Base-by-base conservation (phyloP, 2,329 filamentous ascomycete genomes). In the Beauveria bassiana region DNA sequence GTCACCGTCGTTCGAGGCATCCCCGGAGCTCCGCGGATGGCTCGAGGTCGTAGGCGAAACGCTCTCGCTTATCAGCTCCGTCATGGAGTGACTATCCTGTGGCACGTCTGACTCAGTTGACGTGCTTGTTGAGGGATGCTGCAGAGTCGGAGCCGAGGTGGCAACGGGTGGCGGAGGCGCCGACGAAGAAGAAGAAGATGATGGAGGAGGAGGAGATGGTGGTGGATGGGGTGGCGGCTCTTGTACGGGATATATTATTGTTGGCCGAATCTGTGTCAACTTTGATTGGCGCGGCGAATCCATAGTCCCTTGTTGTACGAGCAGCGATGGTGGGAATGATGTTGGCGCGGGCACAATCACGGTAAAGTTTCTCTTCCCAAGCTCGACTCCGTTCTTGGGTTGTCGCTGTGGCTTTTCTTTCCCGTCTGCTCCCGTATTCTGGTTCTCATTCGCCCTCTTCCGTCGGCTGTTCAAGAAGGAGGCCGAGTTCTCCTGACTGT, bases 301-400 rank as follows among this genome's bases (percentile, higher is more conserved):
- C 3, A 34, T 2, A 5, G 46, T 47, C 3, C 28, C 52, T 52
- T 56, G 24, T 26, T 51, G 59, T 10, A 20, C 34, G 3, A 61
- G 59, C 9, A 61, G 26, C n/a, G 52, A 45, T 3, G 67, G 62
- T 4, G 70, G 68, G 46, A 72, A 72, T 1, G 69, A 68, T n/a
- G 71, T 70, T 18, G 72, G 72, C 47, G 72, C 70, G 38, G 71
- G 66, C 40, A 70, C 64, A 22, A 74, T 68, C 31, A 71, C 64
- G 16, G 68, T 68, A 49, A 73, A 72, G 50, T 66, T 64, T 54
- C 67, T 68, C 64, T 68, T 67, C 3, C 64, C 40, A 8, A 58
- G 16, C 16, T 34, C 54, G 9, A 3, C 59, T 14, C 16, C 16
- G 10, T 42, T 14, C 5, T 24, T n/a, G 10, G 47, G 40, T 1